Evolutionary conservation across 2,329 filamentous ascomycete genomes (phyloP).

Genomic region (Colletotrichum lentis): DNA sequence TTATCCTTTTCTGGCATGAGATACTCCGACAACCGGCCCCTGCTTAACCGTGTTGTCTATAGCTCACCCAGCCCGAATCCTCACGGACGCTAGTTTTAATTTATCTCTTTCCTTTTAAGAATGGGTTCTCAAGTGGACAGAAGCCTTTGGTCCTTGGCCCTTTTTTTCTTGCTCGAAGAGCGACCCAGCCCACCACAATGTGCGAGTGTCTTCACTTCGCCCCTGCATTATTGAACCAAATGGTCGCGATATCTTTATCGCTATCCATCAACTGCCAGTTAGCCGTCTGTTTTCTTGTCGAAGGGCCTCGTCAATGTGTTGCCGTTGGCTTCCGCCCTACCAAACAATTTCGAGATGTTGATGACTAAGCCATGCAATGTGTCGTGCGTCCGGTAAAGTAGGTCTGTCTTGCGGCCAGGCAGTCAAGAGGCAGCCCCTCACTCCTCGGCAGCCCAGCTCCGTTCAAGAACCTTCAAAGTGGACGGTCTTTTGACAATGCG

Average conservation of each 20-base stretch:
- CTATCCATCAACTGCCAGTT: not conserved
- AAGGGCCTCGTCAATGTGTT: not conserved
- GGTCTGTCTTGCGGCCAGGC: too few species aligned
- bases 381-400: too few species aligned
- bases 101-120: not conserved
- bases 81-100: not conserved
- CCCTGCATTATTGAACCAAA: not conserved
- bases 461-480: accelerated
- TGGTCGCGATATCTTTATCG: not conserved
- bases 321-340: too few species aligned
- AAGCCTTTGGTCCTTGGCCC: not conserved
- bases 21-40: not conserved
- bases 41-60: not conserved
- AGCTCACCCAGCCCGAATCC: not conserved
- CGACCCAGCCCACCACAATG: not conserved
- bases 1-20: not conserved
- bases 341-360: too few species aligned
- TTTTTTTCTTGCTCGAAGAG: not conserved
- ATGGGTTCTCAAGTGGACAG: too few species aligned
- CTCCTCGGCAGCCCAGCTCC: too few species aligned
- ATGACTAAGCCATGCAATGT: too few species aligned
- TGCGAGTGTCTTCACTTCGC: not conserved
- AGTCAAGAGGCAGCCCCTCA: too few species aligned
- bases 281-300: too few species aligned
- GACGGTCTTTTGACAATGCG: too few species aligned